phyloP scores from a whole-genome alignment of 2,329 filamentous ascomycete species.

The Xylariaceae sp. region DNA sequence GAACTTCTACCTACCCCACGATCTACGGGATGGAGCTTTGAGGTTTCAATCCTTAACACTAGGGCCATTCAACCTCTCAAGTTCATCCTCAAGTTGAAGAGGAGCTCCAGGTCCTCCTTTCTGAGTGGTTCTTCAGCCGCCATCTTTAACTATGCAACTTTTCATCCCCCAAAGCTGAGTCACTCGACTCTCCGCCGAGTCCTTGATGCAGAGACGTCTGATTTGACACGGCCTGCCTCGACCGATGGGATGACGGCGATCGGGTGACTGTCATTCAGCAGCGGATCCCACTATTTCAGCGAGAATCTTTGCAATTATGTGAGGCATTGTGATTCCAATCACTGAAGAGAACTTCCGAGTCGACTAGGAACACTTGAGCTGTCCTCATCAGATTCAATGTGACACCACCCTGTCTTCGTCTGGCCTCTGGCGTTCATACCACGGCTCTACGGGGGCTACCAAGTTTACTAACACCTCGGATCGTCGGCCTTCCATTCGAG shows the following conservation, averaged over 20 bases:
- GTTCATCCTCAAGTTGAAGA: conserved; percentile 65
- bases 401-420: conserved; percentile 72
- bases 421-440: no score
- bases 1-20: no score
- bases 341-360: conserved; percentile 62
- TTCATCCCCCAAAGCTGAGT: conserved; percentile 97
- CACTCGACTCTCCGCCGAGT: conserved; percentile 94
- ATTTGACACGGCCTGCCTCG: conserved; percentile 92
- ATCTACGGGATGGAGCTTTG: no score
- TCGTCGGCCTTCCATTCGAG: no score
- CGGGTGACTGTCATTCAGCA: conserved; percentile 97
- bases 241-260: conserved; percentile 90
- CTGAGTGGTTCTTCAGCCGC: conserved; percentile 86
- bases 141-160: conserved; percentile 85
- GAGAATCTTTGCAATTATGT: conserved; percentile 24
- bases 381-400: conserved; percentile 94
- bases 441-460: no score
- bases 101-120: conserved; percentile 88
- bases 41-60: no score
- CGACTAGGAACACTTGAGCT: conserved; percentile 89
- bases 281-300: conserved; percentile 94
- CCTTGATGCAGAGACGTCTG: conserved; percentile 90
- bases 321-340: background rate
- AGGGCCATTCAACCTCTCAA: no score
- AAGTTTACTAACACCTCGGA: no score